A percentile compares a stretch with the other conserved stretches of the same genome.
These are phyloP conservation scores for Blepharisma japonicum DNA, from an alignment of 73 alveolate genomes.

Conservation along the genomic window DNA sequence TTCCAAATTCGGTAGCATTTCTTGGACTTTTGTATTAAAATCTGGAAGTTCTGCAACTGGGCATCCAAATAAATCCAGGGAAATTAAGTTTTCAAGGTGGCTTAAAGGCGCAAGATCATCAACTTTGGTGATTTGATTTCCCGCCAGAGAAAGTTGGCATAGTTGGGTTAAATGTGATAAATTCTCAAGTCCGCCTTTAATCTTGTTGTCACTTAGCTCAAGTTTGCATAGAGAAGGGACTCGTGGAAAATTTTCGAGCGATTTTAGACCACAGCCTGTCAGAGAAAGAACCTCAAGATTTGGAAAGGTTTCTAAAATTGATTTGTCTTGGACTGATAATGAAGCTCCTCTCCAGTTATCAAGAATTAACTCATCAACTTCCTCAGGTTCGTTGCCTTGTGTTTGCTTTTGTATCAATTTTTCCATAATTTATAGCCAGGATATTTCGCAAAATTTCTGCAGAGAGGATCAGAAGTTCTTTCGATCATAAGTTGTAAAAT, in stretches of 20 bases:
- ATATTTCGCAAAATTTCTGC: too few relatives aligned
- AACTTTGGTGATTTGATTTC: conserved; percentile 34
- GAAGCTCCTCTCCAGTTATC: conserved; percentile 36
- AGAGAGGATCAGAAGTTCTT: too few relatives aligned
- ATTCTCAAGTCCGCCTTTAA: conserved; percentile 28
- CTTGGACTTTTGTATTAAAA: conserved; percentile 31
- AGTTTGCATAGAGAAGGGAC: conserved; percentile 38
- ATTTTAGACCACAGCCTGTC: conserved; percentile 34
- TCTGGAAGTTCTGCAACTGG: conserved; percentile 32
- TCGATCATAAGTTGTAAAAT: too few relatives aligned
- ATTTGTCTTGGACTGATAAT: conserved; percentile 30
- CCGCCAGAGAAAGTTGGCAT: conserved; percentile 41
- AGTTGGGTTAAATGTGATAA: conserved; percentile 23
- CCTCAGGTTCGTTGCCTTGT: conserved; percentile 33
- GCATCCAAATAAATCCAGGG: conserved; percentile 35
- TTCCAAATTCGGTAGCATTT: conserved; percentile 23
- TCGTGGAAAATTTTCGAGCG: conserved; percentile 44
- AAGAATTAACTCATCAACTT: conserved; percentile 39
- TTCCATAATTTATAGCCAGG: background rate
- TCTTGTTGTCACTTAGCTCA: conserved; percentile 42
- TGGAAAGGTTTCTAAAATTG: conserved; percentile 27
- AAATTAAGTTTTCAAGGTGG: conserved; percentile 26
- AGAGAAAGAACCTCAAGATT: conserved; percentile 39
- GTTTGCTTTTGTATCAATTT: conserved; percentile 33
- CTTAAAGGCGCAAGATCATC: conserved; percentile 34